Conservation (phyloP, 2,329 filamentous ascomycete genomes). For the Colletotrichum sp. region DNA sequence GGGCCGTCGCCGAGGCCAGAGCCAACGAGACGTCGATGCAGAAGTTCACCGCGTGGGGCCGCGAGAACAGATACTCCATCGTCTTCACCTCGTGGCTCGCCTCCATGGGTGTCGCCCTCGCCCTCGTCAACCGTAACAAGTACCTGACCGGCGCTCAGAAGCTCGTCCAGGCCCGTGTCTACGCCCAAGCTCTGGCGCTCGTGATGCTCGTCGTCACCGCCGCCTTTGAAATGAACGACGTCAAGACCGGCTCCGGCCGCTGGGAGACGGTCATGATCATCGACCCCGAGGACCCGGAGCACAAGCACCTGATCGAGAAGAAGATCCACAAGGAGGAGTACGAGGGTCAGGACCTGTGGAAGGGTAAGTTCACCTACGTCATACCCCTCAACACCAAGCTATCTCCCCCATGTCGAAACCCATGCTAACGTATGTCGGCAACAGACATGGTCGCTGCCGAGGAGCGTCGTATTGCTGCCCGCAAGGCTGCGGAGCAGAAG, state of each 20-base stretch:
- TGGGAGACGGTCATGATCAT: slow-evolving; percentile 86
- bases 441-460: slow-evolving; percentile 84
- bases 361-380: slow-evolving; percentile 57
- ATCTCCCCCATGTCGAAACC: not conserved
- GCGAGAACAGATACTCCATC: slow-evolving; percentile 84
- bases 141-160: slow-evolving; percentile 81
- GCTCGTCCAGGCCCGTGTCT: slow-evolving; percentile 92
- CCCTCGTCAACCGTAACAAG: slow-evolving; percentile 77
- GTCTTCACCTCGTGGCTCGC: slow-evolving; percentile 83
- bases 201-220: slow-evolving; percentile 83
- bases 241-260: slow-evolving; percentile 73
- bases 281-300: slow-evolving; percentile 81
- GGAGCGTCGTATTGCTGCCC: slow-evolving; percentile 62
- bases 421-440: slow-evolving; percentile 22
- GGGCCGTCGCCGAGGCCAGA: slow-evolving; percentile 58
- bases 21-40: slow-evolving; percentile 61
- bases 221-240: slow-evolving; percentile 81
- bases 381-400: not conserved
- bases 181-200: slow-evolving; percentile 88
- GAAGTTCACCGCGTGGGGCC: slow-evolving; percentile 74
- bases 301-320: slow-evolving; percentile 86
- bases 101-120: slow-evolving; percentile 77
- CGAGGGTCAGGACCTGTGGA: slow-evolving; percentile 92
- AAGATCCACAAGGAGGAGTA: slow-evolving; percentile 86
- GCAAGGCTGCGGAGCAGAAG: slow-evolving; percentile 26